Evolutionary conservation across 805 yeast species (phyloP), one percentile per base, ranked within the genome.

Genomic region (Candida sphagnicola): DNA sequence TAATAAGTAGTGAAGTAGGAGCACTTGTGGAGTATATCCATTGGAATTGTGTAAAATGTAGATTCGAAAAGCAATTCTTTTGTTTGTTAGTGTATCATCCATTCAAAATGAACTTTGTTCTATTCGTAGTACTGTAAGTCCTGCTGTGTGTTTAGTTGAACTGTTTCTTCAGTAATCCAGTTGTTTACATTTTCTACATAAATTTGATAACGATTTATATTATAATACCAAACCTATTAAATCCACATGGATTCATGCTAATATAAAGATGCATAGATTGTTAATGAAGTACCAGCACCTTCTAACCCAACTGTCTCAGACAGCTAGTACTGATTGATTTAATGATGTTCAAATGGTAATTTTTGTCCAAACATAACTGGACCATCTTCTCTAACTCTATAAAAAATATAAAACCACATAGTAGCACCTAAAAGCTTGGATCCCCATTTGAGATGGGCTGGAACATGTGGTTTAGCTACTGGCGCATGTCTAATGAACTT

Each of bases 371-470:
- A 65, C 76, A 80, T 77, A 26, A 76, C 78, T 53, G 75, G 70
- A 48, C 80, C 80, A 51, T 80, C 91, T 57, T 84, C 80, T 64
- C 82, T 80, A 32, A 85, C 71, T 59, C 95, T 74, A 72, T 84
- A 86, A 55, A 87, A 72, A 45, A 87, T 75, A 85, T 91, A 87
- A 63, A 85, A 87, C 85, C 93, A 85, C 86, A 85, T 82, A 38
- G 89, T 74, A 28, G 91, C 95, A 8, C 95, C 95, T 31, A 87
- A 71, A 15, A 73, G 59, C 50, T 82, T 82, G 33, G 86, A 75
- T 15, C 81, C 72, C 61, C 78, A 69, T 41, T 75, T 72, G 53
- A 81, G 74, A 30, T 74, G 62, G 2, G 75, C 65, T 29, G 79
- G 77, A 14, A 78, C 79, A 49, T 82, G 81, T 23, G 93, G 91